These are phyloP conservation scores for Monosporascus sp. DNA, from an alignment of 2,329 filamentous ascomycete species.

Conservation along the genomic window DNA sequence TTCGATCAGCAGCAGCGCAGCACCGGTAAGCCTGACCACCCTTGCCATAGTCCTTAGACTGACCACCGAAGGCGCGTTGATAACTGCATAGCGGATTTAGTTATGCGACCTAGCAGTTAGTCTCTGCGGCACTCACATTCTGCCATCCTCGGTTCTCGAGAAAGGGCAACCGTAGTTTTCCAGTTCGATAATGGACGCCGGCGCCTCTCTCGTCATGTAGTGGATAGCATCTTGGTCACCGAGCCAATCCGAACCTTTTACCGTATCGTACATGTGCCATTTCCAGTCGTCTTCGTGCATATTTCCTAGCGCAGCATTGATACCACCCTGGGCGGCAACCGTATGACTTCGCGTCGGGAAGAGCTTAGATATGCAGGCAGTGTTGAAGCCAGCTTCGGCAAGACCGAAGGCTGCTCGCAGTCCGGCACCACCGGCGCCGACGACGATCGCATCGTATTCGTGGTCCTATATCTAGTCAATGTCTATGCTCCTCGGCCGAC, in stretches of 20 bases:
- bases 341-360: slow-evolving; percentile 85
- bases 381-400: slow-evolving; percentile 85
- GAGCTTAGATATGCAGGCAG: slow-evolving; percentile 80
- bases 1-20: slow-evolving; percentile 93
- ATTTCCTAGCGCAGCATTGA: slow-evolving; percentile 85
- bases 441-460: slow-evolving; percentile 96
- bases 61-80: slow-evolving; percentile 97
- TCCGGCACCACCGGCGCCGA: slow-evolving; percentile 77
- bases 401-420: slow-evolving; percentile 81
- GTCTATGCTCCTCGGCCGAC: slow-evolving; percentile 9
- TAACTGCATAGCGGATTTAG: slow-evolving; percentile 51
- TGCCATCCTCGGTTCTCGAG: slow-evolving; percentile 91
- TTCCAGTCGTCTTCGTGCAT: slow-evolving; percentile 99
- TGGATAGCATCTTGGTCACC: slow-evolving; percentile 97
- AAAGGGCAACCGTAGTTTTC: slow-evolving; percentile 98
- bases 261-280: slow-evolving; percentile 99
- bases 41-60: slow-evolving; percentile 92
- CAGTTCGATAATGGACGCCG: slow-evolving; percentile 85
- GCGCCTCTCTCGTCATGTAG: slow-evolving; percentile 96
- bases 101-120: too few relatives aligned
- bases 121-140: slow-evolving; percentile 58
- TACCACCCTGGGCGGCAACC: slow-evolving; percentile 76
- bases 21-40: slow-evolving; percentile 97
- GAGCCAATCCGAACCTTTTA: slow-evolving; percentile 96
- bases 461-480: slow-evolving; percentile 62